These are phyloP conservation scores for Scalesia atractyloides DNA, from an alignment of 129 eudicot species.

Conservation along the genomic window DNA sequence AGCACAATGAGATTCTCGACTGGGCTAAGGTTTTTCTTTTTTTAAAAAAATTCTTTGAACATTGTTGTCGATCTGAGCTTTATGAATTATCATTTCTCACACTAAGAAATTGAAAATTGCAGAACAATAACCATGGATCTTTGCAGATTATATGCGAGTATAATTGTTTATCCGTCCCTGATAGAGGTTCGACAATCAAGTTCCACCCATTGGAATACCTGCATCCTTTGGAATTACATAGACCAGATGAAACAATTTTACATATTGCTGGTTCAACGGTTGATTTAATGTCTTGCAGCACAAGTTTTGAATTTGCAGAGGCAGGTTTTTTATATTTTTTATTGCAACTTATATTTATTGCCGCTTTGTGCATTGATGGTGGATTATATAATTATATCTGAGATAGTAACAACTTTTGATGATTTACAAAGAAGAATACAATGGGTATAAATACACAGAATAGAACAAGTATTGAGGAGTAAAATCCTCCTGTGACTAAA, in stretches of 20 bases:
- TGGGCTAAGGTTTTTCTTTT: constrained; percentile 86
- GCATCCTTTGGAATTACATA: constrained; percentile 78
- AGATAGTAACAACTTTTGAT: no score
- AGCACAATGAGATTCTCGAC: constrained; percentile 75
- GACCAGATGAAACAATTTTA: constrained; percentile 76
- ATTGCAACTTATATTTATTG: neutral
- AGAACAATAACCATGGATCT: constrained; percentile 86
- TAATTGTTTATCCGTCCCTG: constrained; percentile 63
- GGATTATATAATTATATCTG: no score
- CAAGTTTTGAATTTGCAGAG: constrained; percentile 94
- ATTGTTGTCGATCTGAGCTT: neutral
- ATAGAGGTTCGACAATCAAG: constrained; percentile 74
- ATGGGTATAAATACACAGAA: no score
- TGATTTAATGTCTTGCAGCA: constrained; percentile 79
- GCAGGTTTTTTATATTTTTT: constrained; percentile 33
- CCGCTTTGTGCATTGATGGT: neutral
- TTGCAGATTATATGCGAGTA: constrained; percentile 86
- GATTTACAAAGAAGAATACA: no score
- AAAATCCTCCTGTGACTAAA: no score
- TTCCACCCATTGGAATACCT: constrained; percentile 91
- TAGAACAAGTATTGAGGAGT: no score
- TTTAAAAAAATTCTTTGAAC: neutral
- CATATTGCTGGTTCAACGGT: constrained; percentile 73
- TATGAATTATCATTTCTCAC: constrained; percentile 14
- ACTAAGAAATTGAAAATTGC: constrained; percentile 24